A percentile compares a stretch with the other conserved stretches of the same genome.
Conservation (phyloP, 208 protist species). For the Crithidia fasciculata region DNA sequence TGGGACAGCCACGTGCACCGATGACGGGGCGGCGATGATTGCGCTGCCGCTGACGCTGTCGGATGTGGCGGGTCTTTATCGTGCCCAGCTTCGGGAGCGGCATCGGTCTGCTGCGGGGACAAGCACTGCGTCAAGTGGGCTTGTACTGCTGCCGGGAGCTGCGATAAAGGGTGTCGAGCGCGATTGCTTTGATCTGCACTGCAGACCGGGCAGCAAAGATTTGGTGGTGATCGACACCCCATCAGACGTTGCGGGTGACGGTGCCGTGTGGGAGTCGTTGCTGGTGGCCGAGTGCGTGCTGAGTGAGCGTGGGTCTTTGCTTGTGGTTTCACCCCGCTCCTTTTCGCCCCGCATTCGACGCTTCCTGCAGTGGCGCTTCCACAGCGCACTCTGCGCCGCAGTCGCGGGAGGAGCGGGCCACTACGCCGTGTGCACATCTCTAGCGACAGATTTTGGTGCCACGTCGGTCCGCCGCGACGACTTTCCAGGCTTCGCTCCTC, state of each 20-base stretch:
- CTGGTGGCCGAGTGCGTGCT: constrained; percentile 28
- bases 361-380: constrained; percentile 39
- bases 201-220: constrained; percentile 30
- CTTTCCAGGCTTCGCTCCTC: constrained; percentile 47
- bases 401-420: background rate
- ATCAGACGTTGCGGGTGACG: background rate
- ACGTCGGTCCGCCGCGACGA: constrained; percentile 14
- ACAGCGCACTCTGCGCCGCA: constrained; percentile 6
- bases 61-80: constrained; percentile 16
- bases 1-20: too few relatives aligned
- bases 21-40: background rate
- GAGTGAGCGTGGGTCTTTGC: constrained; percentile 14
- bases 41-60: constrained; percentile 20
- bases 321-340: constrained; percentile 17
- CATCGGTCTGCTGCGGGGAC: background rate
- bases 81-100: constrained; percentile 17
- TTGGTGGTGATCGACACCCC: constrained; percentile 22
- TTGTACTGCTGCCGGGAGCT: constrained; percentile 2
- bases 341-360: constrained; percentile 13
- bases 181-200: constrained; percentile 23
- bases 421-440: constrained; percentile 35
- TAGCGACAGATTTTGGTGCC: constrained; percentile 29
- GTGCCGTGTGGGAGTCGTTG: constrained; percentile 25
- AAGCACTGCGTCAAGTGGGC: background rate
- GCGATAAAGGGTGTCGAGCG: background rate